Base-by-base conservation (phyloP, 352 stramenopile species). In the Phytophthora palmivora region DNA sequence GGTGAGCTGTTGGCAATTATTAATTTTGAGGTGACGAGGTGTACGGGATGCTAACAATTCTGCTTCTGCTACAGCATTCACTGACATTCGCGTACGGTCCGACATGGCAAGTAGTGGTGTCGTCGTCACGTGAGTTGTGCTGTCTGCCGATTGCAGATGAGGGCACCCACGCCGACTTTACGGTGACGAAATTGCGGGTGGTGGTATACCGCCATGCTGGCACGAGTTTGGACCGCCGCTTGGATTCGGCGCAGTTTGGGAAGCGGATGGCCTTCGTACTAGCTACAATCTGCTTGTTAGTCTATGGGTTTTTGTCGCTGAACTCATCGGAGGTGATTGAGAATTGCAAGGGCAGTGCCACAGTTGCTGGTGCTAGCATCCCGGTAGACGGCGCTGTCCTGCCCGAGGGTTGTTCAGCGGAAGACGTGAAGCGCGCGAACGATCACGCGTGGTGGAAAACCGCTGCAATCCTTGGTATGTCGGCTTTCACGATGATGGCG, bases 81-180 rank as follows among this genome's bases (percentile, higher is more conserved):
- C 46, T 94, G 38, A 90, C 75, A n/a, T 76, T 74, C 44, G 28
- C 19, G 8, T 88, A 89, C 58, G 82, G 85, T 28, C 75, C 80
- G 46, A 94, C 80, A 47, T 94, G 85, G 85, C 85, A 94, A 60
- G 67, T 78, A 34, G 52, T 88, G 22, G 81, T 84, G 15, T 79
- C 82, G 18, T 79, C 57, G 0, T 78, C 68, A 14, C 70, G 73
- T 11, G 82, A 92, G 11, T 53, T 94, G 15, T 86, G 78, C 59
- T 88, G 75, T 38, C 45, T 88, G 44, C 74, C 79, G 28, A 83
- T 88, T 39, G 68, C 60, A 12, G 72, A 88, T 1, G 56, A 76
- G 0, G 50, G 55, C 6, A 83, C 72, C 6, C 69, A 82, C 34
- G 70, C 57, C 1, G 82, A 94, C 47, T 82, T 91, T 59, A 58